These are phyloP conservation scores for Raffaelea albimanens DNA, from an alignment of 2,329 filamentous ascomycete species.

Conservation along the genomic window DNA sequence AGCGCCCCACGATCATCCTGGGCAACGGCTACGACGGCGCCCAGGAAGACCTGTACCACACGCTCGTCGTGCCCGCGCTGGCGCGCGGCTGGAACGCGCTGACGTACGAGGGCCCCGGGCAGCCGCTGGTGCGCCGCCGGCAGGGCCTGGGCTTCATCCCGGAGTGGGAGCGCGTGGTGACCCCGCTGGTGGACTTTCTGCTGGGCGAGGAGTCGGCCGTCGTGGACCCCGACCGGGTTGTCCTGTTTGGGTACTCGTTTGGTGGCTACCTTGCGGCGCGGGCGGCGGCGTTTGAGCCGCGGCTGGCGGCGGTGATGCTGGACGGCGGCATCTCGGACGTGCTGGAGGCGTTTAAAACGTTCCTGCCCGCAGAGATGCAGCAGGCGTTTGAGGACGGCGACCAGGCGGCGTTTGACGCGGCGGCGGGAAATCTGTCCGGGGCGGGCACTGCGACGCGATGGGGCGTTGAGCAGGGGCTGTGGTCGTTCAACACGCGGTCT, in stretches of 20 bases:
- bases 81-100: conserved; percentile 33
- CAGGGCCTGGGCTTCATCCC: conserved; percentile 33
- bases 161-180: conserved; percentile 31
- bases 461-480: neutral
- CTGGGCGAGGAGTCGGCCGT: conserved; percentile 11
- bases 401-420: too few species aligned
- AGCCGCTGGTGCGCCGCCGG: conserved; percentile 28
- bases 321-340: conserved; percentile 28
- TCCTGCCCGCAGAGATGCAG: neutral
- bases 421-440: neutral
- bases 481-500: too few species aligned
- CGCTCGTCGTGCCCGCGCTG: conserved; percentile 22
- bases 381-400: neutral
- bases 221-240: conserved; percentile 24
- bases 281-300: conserved; percentile 33
- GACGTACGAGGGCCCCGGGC: conserved; percentile 36
- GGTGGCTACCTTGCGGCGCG: conserved; percentile 29
- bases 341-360: conserved; percentile 9
- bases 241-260: conserved; percentile 29
- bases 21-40: conserved; percentile 32
- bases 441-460: neutral
- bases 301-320: conserved; percentile 27
- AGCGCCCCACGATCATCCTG: conserved; percentile 29
- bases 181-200: conserved; percentile 29
- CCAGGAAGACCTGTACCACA: conserved; percentile 33